These are phyloP conservation scores for Candida tetrigidarum DNA, from an alignment of 1,139 yeast species.

Conservation along the genomic window DNA sequence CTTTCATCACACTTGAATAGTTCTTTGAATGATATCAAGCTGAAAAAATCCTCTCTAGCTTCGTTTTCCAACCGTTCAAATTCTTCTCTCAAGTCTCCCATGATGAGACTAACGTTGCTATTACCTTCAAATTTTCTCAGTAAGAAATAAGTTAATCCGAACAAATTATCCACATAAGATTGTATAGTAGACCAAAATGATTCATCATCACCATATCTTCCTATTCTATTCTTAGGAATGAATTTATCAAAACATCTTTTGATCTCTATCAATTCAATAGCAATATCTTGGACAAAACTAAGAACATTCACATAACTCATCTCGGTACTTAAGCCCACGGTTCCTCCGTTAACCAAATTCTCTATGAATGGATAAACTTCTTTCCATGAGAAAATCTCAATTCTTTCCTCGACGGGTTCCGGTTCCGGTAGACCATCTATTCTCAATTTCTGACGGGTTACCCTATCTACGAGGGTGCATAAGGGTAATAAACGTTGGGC, in stretches of 20 bases:
- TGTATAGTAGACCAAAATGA: not conserved
- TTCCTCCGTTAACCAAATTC: slow-evolving; percentile 5
- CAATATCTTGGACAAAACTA: not conserved
- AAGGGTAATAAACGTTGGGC: slow-evolving; percentile 3
- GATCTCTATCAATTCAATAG: slow-evolving; percentile 1
- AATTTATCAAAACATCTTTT: not conserved
- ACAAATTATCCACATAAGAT: slow-evolving; percentile 4
- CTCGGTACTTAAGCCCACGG: slow-evolving; percentile 8
- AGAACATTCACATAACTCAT: slow-evolving; percentile 2
- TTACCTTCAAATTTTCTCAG: not conserved
- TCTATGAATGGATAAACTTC: not conserved
- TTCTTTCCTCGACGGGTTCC: not conserved
- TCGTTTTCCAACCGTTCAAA: slow-evolving; percentile 9
- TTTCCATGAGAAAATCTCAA: not conserved
- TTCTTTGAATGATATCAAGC: slow-evolving; percentile 3
- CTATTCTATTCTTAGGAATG: slow-evolving; percentile 6
- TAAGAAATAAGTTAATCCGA: slow-evolving; percentile 1
- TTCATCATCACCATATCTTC: slow-evolving; percentile 9
- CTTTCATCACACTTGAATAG: slow-evolving; percentile 4
- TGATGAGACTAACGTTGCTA: slow-evolving; percentile 6
- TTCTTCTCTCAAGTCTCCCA: slow-evolving; percentile 7
- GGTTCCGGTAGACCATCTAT: slow-evolving; percentile 6
- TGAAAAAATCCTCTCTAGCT: slow-evolving; percentile 8
- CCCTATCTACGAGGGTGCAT: slow-evolving; percentile 1
- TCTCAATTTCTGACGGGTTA: slow-evolving; percentile 8